A percentile compares a stretch with the other conserved stretches of the same genome.
These are phyloP conservation scores for Amaranthus cruentus DNA, from an alignment of 148 eudicot species.

Conservation along the genomic window DNA sequence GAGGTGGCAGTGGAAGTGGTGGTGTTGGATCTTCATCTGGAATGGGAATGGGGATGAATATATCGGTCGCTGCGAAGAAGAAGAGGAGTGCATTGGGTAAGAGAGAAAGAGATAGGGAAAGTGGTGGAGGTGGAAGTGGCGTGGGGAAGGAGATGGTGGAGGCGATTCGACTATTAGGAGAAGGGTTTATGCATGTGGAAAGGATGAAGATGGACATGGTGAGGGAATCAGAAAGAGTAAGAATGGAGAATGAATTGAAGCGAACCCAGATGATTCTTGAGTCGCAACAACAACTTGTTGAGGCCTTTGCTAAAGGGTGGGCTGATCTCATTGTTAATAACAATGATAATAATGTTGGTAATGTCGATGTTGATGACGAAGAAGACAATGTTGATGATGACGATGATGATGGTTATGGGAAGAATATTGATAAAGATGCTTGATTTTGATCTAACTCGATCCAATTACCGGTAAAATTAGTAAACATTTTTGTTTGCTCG, in stretches of 20 bases:
- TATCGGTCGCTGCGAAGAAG: constrained; percentile 1
- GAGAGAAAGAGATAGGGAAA: constrained; percentile 26
- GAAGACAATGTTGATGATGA: background rate
- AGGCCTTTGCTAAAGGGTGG: constrained; percentile 57
- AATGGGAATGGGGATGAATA: constrained; percentile 10
- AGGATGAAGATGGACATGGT: constrained; percentile 88
- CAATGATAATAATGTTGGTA: background rate
- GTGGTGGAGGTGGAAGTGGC: constrained; percentile 22
- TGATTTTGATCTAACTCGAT: background rate
- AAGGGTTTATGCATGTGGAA: constrained; percentile 78
- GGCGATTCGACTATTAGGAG: constrained; percentile 60
- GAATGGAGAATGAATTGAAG: constrained; percentile 91
- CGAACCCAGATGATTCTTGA: constrained; percentile 68
- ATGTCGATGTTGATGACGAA: background rate
- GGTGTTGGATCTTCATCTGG: constrained; percentile 9
- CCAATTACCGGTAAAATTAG: background rate
- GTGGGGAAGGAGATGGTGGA: constrained; percentile 44
- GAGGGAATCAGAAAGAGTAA: constrained; percentile 55
- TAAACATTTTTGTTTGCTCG: background rate
- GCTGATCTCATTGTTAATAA: constrained; percentile 8
- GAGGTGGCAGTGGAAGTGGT: background rate
- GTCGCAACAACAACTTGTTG: constrained; percentile 66
- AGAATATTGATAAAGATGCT: background rate
- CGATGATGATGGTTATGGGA: background rate
- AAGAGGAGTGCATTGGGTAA: constrained; percentile 33